Base-by-base conservation (phyloP, 805 yeast species). In the Limtongia smithiae region DNA sequence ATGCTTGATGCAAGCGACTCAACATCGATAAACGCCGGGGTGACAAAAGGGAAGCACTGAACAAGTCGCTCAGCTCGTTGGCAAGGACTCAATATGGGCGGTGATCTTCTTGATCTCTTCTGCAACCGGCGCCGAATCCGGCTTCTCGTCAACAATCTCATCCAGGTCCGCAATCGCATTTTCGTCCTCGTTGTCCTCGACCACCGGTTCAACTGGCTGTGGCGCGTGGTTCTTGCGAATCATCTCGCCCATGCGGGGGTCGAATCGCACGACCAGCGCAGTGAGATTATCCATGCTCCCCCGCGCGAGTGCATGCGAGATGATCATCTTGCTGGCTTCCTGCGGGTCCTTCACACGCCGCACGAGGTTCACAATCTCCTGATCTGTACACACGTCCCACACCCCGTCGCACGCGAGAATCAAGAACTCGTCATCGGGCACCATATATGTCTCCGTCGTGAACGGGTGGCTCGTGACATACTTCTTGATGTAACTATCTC, bases 381-480 rank as follows among this genome's bases (percentile, higher is more conserved):
- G 84, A 64, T 93, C 98, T 7, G 81, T 74, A 44, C 90, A 76
- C 3, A 91, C 97, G 66, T 91, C 98, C 97, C 97, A 91, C 9
- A 91, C 70, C 0, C 98, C 98, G 67, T 91, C 98, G 66, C 97
- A 93, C 0, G 97, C 97, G 51, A 91, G 70, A 42, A 91, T 89
- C 62, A 91, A 66, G 62, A 86, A 87, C 59, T 84, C 84, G 65
- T 90, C 96, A 9, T 70, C 72, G 1, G 67, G 67, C 21, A 74
- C 74, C 27, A 93, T 72, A 61, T 82, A 88, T 1, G 95, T 88
- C 39, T 88, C 80, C 0, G 97, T 87, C 0, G 98, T 91, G 63
- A 83, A 91, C 1, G 98, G 98, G 46, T 81, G 80, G 0, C 96
- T 96, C 28, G 88, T 80, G 17, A 91, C 96, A 49, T 86, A 71